phyloP scores from a whole-genome alignment of 345 rosid species.

The sweet orange (Citrus sinensis) region DVS_A1.0 CM039169.1:23235501-23236000 shows the following conservation, averaged over 20 bases:
- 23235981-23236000: neutral
- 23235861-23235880: slow-evolving; percentile 69
- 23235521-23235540: neutral
- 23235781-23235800: slow-evolving; percentile 96
- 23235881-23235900: slow-evolving; percentile 15
- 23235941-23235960: neutral
- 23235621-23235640: neutral
- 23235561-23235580: neutral
- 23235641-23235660: neutral
- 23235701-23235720: slow-evolving; percentile 47
- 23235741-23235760: slow-evolving; percentile 95
- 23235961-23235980: neutral
- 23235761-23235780: slow-evolving; percentile 99
- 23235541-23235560: neutral
- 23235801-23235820: slow-evolving; percentile 85
- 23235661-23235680: neutral
- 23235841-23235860: slow-evolving; percentile 35
- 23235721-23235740: slow-evolving; percentile 92
- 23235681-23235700: slow-evolving; percentile 18
- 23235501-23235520: neutral
- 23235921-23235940: neutral
- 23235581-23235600: neutral
- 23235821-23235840: slow-evolving; percentile 73
- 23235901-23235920: neutral
- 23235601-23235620: neutral